A percentile compares a stretch with the other conserved stretches of the same genome.
These are phyloP conservation scores for Botryobasidium botryosum DNA, from an alignment of 768 basidiomycete species.

Conservation along the genomic window DNA sequence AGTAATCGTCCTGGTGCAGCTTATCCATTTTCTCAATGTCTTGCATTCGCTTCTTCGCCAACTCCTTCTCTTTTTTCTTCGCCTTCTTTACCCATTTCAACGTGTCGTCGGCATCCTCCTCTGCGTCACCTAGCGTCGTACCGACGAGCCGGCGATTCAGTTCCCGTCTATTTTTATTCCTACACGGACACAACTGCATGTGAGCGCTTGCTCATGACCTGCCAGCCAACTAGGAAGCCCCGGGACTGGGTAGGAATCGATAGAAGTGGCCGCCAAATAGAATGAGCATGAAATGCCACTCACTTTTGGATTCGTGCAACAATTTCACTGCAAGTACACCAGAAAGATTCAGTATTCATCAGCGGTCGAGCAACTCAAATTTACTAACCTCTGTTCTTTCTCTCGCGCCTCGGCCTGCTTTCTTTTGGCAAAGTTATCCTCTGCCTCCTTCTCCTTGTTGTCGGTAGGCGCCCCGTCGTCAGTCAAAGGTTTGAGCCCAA, in stretches of 20 bases:
- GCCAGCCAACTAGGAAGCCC: neutral
- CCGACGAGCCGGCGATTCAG: conserved; percentile 87
- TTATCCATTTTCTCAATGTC: conserved; percentile 79
- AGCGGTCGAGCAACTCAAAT: neutral
- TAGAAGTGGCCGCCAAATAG: conserved; percentile 4
- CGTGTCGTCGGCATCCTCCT: conserved; percentile 56
- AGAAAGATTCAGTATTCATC: conserved; percentile 14
- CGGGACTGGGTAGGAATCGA: conserved; percentile 1
- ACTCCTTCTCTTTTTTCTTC: conserved; percentile 82
- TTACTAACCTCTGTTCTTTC: conserved; percentile 56
- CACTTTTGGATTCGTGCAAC: conserved; percentile 73
- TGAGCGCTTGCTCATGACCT: conserved; percentile 14
- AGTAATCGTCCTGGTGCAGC: conserved; percentile 57
- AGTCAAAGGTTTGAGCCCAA: conserved; percentile 85
- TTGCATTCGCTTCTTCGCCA: conserved; percentile 64
- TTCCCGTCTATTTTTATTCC: conserved; percentile 87
- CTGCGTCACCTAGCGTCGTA: conserved; percentile 76
- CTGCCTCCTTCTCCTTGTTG: conserved; percentile 68
- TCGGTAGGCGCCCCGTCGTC: conserved; percentile 58
- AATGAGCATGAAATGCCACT: conserved; percentile 28
- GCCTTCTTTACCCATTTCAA: conserved; percentile 81
- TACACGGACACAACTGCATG: conserved; percentile 35
- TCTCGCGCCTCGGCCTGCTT: conserved; percentile 54
- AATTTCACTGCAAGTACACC: conserved; percentile 33
- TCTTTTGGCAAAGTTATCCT: conserved; percentile 64